Evolutionary conservation across 164 flowering plant genomes (phyloP).

Genomic region (Dillenia suffruticosa): DNA sequence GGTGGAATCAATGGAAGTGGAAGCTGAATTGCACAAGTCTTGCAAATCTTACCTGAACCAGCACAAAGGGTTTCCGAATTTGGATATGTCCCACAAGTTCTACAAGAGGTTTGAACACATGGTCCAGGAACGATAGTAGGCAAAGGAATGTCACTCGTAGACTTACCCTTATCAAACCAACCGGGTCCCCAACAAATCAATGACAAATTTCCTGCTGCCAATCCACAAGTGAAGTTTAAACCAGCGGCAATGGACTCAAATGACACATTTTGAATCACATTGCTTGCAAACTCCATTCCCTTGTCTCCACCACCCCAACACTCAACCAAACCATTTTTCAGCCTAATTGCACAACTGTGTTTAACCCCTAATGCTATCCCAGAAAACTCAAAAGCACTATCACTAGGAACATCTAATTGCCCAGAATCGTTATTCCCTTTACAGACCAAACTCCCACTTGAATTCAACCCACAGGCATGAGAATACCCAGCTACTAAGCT

Average conservation of each 20-base stretch:
- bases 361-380: slow-evolving; percentile 42
- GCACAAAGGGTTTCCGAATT: background rate
- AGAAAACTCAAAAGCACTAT: slow-evolving; percentile 17
- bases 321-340: slow-evolving; percentile 34
- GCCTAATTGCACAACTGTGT: slow-evolving; percentile 47
- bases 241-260: slow-evolving; percentile 52
- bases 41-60: background rate
- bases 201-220: background rate
- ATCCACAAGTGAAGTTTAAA: background rate
- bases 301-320: slow-evolving; percentile 65
- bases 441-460: slow-evolving; percentile 40
- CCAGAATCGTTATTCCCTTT: slow-evolving; percentile 45
- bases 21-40: background rate
- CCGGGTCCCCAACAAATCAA: slow-evolving; percentile 2
- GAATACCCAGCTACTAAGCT: slow-evolving; percentile 52
- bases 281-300: slow-evolving; percentile 12
- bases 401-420: slow-evolving; percentile 35
- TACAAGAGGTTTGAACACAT: background rate
- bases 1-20: background rate
- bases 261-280: slow-evolving; percentile 18
- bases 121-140: background rate
- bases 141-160: background rate
- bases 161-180: background rate
- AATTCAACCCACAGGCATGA: slow-evolving; percentile 58
- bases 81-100: background rate